Conservation (phyloP, 441 rosid species). For the Pelargonium australe region DNA sequence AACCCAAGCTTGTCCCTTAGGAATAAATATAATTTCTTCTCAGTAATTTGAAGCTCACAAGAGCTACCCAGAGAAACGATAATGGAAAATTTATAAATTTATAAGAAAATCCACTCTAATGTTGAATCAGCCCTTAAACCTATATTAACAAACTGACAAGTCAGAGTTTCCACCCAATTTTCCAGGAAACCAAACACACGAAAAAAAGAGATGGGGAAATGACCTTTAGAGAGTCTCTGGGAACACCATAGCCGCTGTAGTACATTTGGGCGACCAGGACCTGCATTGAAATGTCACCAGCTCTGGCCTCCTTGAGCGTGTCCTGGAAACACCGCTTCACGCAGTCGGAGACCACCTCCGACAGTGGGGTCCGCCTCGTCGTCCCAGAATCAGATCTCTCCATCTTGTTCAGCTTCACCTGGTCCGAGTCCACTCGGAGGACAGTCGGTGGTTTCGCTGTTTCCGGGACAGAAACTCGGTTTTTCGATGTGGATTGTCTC, state of each 20-base stretch:
- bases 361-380: conserved; percentile 38
- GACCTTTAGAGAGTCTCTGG: conserved; percentile 67
- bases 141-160: not conserved
- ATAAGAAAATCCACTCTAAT: not conserved
- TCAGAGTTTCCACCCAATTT: not conserved
- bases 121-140: not conserved
- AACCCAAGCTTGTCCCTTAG: conserved; percentile 69
- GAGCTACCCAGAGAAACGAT: not conserved
- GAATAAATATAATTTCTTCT: conserved; percentile 5
- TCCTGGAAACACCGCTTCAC: conserved; percentile 71
- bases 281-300: conserved; percentile 73
- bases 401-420: conserved; percentile 24
- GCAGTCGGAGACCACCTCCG: conserved; percentile 68
- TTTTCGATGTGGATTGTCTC: conserved; percentile 27
- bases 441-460: conserved; percentile 29
- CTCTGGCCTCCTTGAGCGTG: conserved; percentile 63
- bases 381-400: conserved; percentile 23
- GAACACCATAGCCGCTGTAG: conserved; percentile 67
- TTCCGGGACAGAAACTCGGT: conserved; percentile 26
- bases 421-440: conserved; percentile 13
- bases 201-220: not conserved
- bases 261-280: conserved; percentile 90
- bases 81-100: not conserved
- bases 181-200: not conserved
- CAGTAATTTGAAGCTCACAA: not conserved